A percentile compares a stretch with the other conserved stretches of the same genome.
phyloP scores from a whole-genome alignment of 176 grass and related monocot species.

The maize (Zea mays) region DNA sequence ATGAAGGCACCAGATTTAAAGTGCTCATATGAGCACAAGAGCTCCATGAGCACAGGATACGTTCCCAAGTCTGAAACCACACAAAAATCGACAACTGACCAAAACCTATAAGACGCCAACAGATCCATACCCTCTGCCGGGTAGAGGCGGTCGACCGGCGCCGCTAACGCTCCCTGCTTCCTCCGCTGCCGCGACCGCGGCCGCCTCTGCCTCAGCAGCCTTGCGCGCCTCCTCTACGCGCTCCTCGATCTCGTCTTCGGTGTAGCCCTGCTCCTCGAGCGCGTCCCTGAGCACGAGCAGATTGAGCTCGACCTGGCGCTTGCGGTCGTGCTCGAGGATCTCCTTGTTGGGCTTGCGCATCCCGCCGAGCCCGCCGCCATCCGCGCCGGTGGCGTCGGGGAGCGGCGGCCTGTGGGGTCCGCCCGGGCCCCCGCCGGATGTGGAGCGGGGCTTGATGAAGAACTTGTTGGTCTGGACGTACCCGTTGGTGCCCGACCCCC shows the following conservation, averaged over 20 bases:
- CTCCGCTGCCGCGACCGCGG: conserved; percentile 26
- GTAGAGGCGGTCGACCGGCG: conserved; percentile 10
- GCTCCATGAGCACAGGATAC: too few species aligned
- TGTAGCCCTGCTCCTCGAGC: conserved; percentile 87
- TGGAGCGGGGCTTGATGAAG: conserved; percentile 56
- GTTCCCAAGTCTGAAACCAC: not conserved
- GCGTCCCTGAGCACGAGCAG: conserved; percentile 76
- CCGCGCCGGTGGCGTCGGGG: conserved; percentile 15
- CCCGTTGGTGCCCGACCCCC: conserved; percentile 90
- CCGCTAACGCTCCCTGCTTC: conserved; percentile 1
- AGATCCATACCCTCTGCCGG: conserved; percentile 52
- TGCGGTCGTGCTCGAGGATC: conserved; percentile 89
- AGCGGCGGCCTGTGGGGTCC: conserved; percentile 2
- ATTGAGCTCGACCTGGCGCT: conserved; percentile 79
- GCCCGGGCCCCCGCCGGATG: conserved; percentile 17
- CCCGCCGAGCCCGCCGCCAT: conserved; percentile 31
- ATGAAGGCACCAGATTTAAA: not conserved
- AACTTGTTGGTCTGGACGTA: conserved; percentile 95
- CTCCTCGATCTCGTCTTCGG: conserved; percentile 78
- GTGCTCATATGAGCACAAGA: not conserved
- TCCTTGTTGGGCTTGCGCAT: conserved; percentile 86
- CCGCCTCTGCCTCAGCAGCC: conserved; percentile 48
- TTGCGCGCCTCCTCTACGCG: conserved; percentile 58
- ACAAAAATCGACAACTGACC: not conserved
- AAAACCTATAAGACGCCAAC: not conserved